Base-by-base conservation (phyloP, 164 flowering plant genomes). In the Chloranthus sessilifolius region DNA sequence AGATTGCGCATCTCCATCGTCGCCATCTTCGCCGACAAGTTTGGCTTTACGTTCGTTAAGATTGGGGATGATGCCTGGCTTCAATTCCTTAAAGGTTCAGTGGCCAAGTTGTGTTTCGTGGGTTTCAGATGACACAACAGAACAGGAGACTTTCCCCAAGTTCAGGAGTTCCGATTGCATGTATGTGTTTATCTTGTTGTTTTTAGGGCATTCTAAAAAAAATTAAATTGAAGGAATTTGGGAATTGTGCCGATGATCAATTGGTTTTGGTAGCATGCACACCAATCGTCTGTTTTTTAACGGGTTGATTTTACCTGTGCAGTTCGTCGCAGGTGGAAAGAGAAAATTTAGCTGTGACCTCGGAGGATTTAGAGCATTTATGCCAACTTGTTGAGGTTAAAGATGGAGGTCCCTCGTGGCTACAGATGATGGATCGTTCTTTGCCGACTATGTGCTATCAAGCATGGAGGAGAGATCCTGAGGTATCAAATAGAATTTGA, bases 371-470 rank as follows among this genome's bases (percentile, higher is more conserved):
- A 8, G 63, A 68, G 27, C 70, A 84, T 60, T 53, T 88, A 24
- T 50, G 52, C 53, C 37, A 62, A 47, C 78, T 83, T 46, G 84
- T 77, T 21, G 85, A 80, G 69, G 72, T 70, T 58, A 84, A 56
- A 50, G 97, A 86, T 63, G 95, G 86, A 15, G 97, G 97, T 39
- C 90, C 86, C 12, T 44, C 81, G 22, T 89, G 97, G 97, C 73
- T 66, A 31, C 74, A 63, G 3, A 75, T 87, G 91, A 83, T 90
- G 95, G 82, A 86, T 30, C 74, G 74, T 11, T 72, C 91, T 17
- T 68, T 78, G 0, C 56, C 83, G 0, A 77, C 36, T 40, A 76
- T 90, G 95, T 70, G 65, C 58, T 90, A 76, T 68, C 80, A 82
- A 70, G 95, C 94, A 48, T 90, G 91, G 94, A 50, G 81, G 41